Conservation (phyloP, 441 rosid genomes). For the Bruguiera hainesii region DNA sequence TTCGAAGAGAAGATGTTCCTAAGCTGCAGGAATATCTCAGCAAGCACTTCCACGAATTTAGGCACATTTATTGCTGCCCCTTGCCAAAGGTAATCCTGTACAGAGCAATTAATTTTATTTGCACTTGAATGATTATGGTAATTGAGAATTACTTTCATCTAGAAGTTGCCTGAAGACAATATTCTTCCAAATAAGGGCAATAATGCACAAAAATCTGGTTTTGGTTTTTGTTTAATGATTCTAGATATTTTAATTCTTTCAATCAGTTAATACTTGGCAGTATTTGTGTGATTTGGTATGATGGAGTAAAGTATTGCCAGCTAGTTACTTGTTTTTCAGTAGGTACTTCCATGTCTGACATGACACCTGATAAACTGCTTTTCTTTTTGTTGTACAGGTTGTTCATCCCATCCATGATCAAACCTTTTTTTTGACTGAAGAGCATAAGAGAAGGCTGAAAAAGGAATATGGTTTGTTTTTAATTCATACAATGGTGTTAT, state of each 20-base stretch:
- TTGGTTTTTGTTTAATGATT: too few species aligned
- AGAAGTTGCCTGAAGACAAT: too few species aligned
- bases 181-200: too few species aligned
- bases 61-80: constrained; percentile 52
- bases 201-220: too few species aligned
- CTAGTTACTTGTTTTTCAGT: neutral
- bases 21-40: constrained; percentile 60
- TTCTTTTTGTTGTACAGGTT: constrained; percentile 41
- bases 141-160: neutral
- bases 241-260: too few species aligned
- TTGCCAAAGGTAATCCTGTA: constrained; percentile 43
- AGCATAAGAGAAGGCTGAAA: constrained; percentile 70
- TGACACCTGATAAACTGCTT: neutral
- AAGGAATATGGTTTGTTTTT: constrained; percentile 67
- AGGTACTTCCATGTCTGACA: neutral
- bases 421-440: constrained; percentile 52
- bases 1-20: constrained; percentile 73
- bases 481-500: neutral
- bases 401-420: constrained; percentile 82
- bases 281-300: too few species aligned
- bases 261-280: too few species aligned
- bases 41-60: constrained; percentile 67
- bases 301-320: neutral
- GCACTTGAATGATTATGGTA: neutral
- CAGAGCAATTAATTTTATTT: neutral